phyloP scores from a whole-genome alignment of 1,139 yeast species.

The Kodamaea suecica region DNA sequence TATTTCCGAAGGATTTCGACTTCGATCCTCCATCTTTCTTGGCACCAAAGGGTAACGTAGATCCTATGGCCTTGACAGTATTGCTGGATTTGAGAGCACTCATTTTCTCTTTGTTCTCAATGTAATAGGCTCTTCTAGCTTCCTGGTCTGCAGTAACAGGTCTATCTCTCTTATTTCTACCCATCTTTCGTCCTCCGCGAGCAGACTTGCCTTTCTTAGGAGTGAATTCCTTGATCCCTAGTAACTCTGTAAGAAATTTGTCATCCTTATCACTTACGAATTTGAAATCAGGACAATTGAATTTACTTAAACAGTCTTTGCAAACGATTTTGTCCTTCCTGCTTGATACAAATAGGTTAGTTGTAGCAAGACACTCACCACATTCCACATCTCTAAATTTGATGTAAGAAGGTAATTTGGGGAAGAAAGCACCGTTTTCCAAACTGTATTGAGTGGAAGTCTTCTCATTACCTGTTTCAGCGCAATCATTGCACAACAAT shows the following conservation, averaged over 20 bases:
- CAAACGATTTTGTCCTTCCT: conserved; percentile 34
- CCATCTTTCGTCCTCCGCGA: conserved; percentile 12
- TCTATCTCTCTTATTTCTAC: conserved; percentile 23
- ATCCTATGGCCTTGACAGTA: conserved; percentile 44
- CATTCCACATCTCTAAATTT: conserved; percentile 53
- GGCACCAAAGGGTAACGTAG: conserved; percentile 3
- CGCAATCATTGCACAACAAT: conserved; percentile 48
- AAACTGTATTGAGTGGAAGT: conserved; percentile 49
- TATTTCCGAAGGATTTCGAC: conserved; percentile 1
- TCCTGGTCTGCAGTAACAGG: conserved; percentile 32
- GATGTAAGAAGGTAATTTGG: conserved; percentile 45
- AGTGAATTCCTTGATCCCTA: conserved; percentile 48
- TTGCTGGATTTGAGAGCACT: conserved; percentile 38
- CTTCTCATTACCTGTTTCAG: conserved; percentile 41
- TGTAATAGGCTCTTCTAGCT: conserved; percentile 40
- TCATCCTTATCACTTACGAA: conserved; percentile 49
- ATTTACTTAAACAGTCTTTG: conserved; percentile 35
- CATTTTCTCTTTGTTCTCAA: conserved; percentile 31
- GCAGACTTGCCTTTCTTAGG: conserved; percentile 16
- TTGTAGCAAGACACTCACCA: conserved; percentile 40
- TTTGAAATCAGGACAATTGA: conserved; percentile 15
- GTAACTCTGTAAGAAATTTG: conserved; percentile 42
- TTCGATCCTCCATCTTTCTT: too few relatives aligned
- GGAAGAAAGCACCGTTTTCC: conserved; percentile 53
- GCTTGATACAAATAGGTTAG: conserved; percentile 37